These are phyloP conservation scores for Rhizomucor pusillus DNA, from an alignment of 371 early-diverging fungal species.

Conservation along the genomic window DNA sequence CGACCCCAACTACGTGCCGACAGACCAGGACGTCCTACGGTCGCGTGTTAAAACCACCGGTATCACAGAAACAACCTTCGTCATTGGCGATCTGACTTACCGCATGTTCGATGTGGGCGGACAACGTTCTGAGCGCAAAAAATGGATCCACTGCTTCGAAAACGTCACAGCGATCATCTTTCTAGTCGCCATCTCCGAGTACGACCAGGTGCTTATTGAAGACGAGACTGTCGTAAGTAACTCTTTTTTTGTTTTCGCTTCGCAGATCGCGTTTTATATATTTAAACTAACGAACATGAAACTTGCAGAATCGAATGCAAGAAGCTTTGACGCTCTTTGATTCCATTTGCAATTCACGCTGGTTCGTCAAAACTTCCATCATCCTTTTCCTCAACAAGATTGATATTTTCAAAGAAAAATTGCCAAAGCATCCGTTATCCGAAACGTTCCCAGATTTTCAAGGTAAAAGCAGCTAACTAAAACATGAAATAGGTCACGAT, in stretches of 20 bases:
- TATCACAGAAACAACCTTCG: slow-evolving; percentile 85
- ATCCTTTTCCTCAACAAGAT: slow-evolving; percentile 98
- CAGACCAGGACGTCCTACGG: slow-evolving; percentile 87
- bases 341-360: slow-evolving; percentile 93
- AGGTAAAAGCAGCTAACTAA: slow-evolving; percentile 27
- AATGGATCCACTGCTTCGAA: slow-evolving; percentile 96
- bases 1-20: slow-evolving; percentile 73
- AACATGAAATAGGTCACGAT: neutral
- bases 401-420: slow-evolving; percentile 91
- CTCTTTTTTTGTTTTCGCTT: neutral
- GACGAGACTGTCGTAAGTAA: slow-evolving; percentile 83
- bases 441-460: slow-evolving; percentile 76
- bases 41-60: slow-evolving; percentile 92
- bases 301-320: slow-evolving; percentile 87
- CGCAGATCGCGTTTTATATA: neutral
- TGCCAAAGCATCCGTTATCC: slow-evolving; percentile 72
- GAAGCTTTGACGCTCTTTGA: slow-evolving; percentile 95
- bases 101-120: slow-evolving; percentile 96
- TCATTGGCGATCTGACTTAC: slow-evolving; percentile 81
- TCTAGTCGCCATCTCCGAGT: slow-evolving; percentile 91
- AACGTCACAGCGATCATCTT: slow-evolving; percentile 96
- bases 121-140: slow-evolving; percentile 91
- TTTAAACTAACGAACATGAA: neutral
- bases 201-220: slow-evolving; percentile 95
- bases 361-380: slow-evolving; percentile 93